phyloP scores from a whole-genome alignment of 768 basidiomycete species.

The Termitomyces bulborhizus region DNA sequence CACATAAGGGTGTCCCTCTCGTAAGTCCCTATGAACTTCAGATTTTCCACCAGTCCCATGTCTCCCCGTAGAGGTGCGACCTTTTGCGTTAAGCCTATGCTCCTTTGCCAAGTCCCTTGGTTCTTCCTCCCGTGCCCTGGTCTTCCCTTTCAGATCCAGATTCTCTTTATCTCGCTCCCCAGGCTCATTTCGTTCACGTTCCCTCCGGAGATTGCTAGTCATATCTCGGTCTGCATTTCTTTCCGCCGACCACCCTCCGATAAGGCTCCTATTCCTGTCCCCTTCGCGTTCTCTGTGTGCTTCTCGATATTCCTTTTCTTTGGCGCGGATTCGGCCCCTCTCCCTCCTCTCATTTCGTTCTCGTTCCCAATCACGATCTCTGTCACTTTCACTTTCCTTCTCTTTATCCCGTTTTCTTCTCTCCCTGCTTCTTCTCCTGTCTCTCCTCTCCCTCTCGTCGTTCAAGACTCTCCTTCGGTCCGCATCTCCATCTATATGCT shows the following conservation, averaged over 20 bases:
- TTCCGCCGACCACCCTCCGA: slow-evolving; percentile 1
- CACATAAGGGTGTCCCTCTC: neutral
- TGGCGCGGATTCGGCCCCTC: slow-evolving; percentile 2
- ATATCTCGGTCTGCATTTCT: slow-evolving; percentile 9
- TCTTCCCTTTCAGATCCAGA: slow-evolving; percentile 13
- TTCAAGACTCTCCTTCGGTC: neutral
- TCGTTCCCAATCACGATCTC: slow-evolving; percentile 8
- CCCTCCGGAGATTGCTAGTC: slow-evolving; percentile 2
- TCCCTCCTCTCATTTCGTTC: slow-evolving; percentile 14
- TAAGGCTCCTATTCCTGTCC: slow-evolving; percentile 3
- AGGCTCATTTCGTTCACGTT: slow-evolving; percentile 8
- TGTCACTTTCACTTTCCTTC: slow-evolving; percentile 5
- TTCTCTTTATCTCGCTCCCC: slow-evolving; percentile 13
- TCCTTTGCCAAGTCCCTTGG: slow-evolving; percentile 6
- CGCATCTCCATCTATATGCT: slow-evolving; percentile 17
- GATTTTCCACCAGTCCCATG: neutral
- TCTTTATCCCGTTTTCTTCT: slow-evolving; percentile 9
- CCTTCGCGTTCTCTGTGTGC: slow-evolving; percentile 5
- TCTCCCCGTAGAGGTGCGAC: neutral
- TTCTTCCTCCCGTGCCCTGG: slow-evolving; percentile 13
- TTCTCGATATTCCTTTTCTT: neutral
- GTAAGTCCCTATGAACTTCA: neutral
- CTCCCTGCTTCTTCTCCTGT: neutral
- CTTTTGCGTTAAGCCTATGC: neutral
- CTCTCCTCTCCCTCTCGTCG: neutral